A percentile compares a stretch with the other conserved stretches of the same genome.
These are phyloP conservation scores for Rhodotorula sp. DNA, from an alignment of 1,284 basidiomycete species.

Conservation along the genomic window DNA sequence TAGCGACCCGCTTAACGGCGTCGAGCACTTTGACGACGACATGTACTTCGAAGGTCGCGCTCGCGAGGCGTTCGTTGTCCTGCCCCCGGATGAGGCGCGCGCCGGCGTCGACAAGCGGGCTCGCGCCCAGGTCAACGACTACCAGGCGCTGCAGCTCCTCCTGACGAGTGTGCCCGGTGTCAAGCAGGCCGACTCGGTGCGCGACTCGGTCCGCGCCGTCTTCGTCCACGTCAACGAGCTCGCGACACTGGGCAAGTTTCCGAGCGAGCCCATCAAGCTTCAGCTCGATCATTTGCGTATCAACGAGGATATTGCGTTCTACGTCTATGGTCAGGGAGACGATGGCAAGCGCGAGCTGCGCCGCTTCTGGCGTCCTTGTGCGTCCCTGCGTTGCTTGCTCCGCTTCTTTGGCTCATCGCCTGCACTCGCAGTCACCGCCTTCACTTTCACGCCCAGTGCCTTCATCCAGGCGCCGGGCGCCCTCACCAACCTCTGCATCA, in stretches of 20 bases:
- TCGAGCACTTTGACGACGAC: conserved; percentile 15
- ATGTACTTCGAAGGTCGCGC: not conserved
- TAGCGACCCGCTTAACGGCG: conserved; percentile 5
- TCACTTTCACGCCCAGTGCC: conserved; percentile 22
- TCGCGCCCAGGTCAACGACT: conserved; percentile 45
- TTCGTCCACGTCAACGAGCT: conserved; percentile 46
- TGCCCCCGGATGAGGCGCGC: conserved; percentile 11
- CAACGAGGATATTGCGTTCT: conserved; percentile 7
- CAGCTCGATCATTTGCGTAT: conserved; percentile 21
- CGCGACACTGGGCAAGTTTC: conserved; percentile 18
- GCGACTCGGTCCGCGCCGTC: conserved; percentile 44
- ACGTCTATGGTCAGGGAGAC: conserved; percentile 13
- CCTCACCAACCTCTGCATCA: not conserved
- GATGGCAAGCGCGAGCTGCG: not conserved
- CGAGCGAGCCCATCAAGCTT: conserved; percentile 16
- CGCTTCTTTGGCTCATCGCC: not conserved
- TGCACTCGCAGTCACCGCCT: conserved; percentile 4
- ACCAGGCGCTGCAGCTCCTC: conserved; percentile 48
- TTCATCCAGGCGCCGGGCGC: not conserved
- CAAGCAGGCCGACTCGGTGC: conserved; percentile 45
- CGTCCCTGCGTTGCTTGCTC: not conserved
- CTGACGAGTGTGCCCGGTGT: conserved; percentile 47
- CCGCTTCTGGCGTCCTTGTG: conserved; percentile 23
- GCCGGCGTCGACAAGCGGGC: conserved; percentile 29
- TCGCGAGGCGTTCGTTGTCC: conserved; percentile 18